phyloP scores from a whole-genome alignment of 23 red algal genomes.

The Cyanidioschyzon merolae region DNA sequence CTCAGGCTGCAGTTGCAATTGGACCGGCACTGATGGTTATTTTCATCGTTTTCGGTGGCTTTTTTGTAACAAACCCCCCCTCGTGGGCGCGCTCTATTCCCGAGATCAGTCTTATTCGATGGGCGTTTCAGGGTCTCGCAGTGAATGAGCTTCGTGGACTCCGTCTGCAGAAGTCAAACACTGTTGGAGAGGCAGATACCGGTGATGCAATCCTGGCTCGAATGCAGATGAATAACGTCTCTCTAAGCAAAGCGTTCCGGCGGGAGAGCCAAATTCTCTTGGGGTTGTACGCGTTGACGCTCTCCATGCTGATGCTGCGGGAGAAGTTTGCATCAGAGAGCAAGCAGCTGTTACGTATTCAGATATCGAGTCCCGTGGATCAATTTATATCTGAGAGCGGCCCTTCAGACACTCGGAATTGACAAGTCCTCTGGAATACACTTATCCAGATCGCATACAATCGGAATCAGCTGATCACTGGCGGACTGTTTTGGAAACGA shows the following conservation, averaged over 20 bases:
- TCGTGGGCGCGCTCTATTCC: constrained; percentile 46
- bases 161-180: constrained; percentile 23
- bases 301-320: neutral
- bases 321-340: neutral
- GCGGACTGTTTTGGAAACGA: too few relatives aligned
- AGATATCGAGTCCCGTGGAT: too few relatives aligned
- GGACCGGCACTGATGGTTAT: constrained; percentile 67
- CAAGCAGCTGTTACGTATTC: neutral
- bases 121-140: constrained; percentile 54
- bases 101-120: constrained; percentile 63
- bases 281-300: neutral
- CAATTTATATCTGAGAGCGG: too few relatives aligned
- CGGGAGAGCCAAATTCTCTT: neutral
- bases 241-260: neutral
- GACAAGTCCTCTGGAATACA: too few relatives aligned
- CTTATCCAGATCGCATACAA: too few relatives aligned
- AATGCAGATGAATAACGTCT: neutral
- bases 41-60: constrained; percentile 76
- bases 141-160: constrained; percentile 68
- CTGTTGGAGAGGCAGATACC: neutral
- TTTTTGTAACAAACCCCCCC: constrained; percentile 58
- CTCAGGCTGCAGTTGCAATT: constrained; percentile 62
- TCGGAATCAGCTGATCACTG: too few relatives aligned
- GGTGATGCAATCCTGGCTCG: neutral
- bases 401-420: too few relatives aligned